Conservation (phyloP, 768 basidiomycete genomes). For the Boletus reticuloceps region DNA sequence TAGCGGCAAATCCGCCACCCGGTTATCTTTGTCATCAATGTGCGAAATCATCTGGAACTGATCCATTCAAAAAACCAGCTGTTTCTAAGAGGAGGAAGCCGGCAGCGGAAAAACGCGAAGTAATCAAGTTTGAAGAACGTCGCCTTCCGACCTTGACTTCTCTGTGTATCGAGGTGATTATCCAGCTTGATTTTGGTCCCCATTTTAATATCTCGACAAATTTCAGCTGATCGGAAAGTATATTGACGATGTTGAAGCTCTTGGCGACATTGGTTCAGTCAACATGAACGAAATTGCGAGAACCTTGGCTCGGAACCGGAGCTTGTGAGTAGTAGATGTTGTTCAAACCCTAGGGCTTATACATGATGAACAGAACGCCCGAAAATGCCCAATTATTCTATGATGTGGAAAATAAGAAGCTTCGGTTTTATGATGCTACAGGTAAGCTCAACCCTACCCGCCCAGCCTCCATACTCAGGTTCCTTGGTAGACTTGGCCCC, state of each 20-base stretch:
- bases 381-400: slow-evolving; percentile 88
- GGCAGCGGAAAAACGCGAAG: slow-evolving; percentile 62
- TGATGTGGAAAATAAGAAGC: slow-evolving; percentile 57
- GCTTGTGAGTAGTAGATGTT: slow-evolving; percentile 55
- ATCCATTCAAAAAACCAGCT: slow-evolving; percentile 83
- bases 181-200: neutral
- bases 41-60: slow-evolving; percentile 69
- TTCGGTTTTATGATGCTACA: slow-evolving; percentile 87
- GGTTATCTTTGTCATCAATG: slow-evolving; percentile 87
- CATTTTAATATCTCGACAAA: neutral
- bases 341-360: neutral
- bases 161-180: slow-evolving; percentile 71
- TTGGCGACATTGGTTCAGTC: slow-evolving; percentile 83
- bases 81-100: slow-evolving; percentile 60
- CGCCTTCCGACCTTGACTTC: slow-evolving; percentile 70
- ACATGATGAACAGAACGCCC: slow-evolving; percentile 49
- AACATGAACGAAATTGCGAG: slow-evolving; percentile 85
- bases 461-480: neutral
- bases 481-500: slow-evolving; percentile 60
- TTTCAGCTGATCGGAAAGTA: slow-evolving; percentile 74
- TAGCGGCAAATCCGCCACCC: slow-evolving; percentile 63
- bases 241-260: slow-evolving; percentile 84
- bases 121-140: slow-evolving; percentile 68
- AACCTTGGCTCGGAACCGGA: slow-evolving; percentile 76
- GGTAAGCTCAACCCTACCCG: slow-evolving; percentile 48